Evolutionary conservation across 441 rosid genomes (phyloP), one percentile per base, ranked within the genome.

Genomic region (Populus hybrid): DNA sequence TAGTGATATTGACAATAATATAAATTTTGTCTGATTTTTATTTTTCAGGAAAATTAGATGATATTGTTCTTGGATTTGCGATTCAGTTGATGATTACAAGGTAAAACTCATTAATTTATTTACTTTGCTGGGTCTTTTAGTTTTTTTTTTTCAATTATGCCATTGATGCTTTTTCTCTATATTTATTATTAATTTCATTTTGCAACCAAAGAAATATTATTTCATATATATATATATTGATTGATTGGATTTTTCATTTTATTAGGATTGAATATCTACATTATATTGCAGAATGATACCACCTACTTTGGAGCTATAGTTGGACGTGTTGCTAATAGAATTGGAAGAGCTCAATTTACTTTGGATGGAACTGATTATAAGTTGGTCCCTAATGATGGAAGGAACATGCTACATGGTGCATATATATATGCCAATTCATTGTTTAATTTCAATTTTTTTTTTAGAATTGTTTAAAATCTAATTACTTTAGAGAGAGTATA

Each of bases 291-390:
- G 98, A 90, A 84, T 30, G 93, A 88, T 79, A 79, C 82, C 20
- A 76, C 89, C 3, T 92, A 92, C 80, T 80, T 93, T 53, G 98
- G 94, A 14, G 80, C 91, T 28, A 84, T 91, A 67, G 94, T 91
- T 71, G 98, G 98, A 32, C 86, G 97, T 34, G 87, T 92, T 61
- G 95, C 97, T 4, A 92, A 93, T 76, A 83, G 97, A 84, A 91
- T 93, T n/a, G 89, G 84, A 57, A 82, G 87, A 0, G 90, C 97
- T n/a, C 84, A 84, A 70, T 93, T 90, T 74, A 88, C 83, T 23
- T 75, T 92, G 38, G 75, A 90, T 68, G 95, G 97, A 71, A 77
- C 73, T 38, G 82, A 46, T 66, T 93, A 92, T 77, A 88, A 87
- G 74, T 81, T 91, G 74, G 83, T 72, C 70, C 87, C 91, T 69